phyloP scores from a whole-genome alignment of 805 yeast genomes.

The Myxozyma nipponensis region DNA sequence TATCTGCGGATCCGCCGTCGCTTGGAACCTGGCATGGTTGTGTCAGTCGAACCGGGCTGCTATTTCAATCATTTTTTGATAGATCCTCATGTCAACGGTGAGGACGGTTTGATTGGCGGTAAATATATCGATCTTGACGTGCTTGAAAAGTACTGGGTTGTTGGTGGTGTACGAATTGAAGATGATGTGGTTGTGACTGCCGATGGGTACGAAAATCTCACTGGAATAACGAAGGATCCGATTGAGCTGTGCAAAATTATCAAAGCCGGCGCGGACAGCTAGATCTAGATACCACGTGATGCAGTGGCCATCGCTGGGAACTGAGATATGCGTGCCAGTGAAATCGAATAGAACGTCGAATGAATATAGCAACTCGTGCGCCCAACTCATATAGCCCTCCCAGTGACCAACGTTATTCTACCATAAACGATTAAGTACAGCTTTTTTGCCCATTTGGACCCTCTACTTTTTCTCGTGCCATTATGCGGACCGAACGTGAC shows the following conservation, averaged over 20 bases:
- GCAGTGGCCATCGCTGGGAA: no score
- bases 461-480: no score
- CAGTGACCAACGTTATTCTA: no score
- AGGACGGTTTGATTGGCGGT: slow-evolving; percentile 41
- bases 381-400: no score
- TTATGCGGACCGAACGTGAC: no score
- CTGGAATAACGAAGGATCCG: slow-evolving; percentile 81
- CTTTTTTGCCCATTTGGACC: no score
- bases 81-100: slow-evolving; percentile 51
- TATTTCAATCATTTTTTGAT: slow-evolving; percentile 84
- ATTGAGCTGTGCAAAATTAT: slow-evolving; percentile 76
- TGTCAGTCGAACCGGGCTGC: slow-evolving; percentile 93
- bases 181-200: slow-evolving; percentile 82
- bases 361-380: no score
- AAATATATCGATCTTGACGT: slow-evolving; percentile 62
- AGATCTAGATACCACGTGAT: no score
- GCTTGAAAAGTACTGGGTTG: slow-evolving; percentile 71
- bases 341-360: no score
- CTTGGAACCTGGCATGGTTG: slow-evolving; percentile 71
- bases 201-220: slow-evolving; percentile 74
- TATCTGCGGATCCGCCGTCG: slow-evolving; percentile 78
- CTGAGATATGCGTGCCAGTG: no score
- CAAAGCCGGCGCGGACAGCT: slow-evolving; percentile 41
- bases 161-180: slow-evolving; percentile 98
- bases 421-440: no score